Conservation (phyloP, 2,329 filamentous ascomycete species). For the Penicillium sp. region DNA sequence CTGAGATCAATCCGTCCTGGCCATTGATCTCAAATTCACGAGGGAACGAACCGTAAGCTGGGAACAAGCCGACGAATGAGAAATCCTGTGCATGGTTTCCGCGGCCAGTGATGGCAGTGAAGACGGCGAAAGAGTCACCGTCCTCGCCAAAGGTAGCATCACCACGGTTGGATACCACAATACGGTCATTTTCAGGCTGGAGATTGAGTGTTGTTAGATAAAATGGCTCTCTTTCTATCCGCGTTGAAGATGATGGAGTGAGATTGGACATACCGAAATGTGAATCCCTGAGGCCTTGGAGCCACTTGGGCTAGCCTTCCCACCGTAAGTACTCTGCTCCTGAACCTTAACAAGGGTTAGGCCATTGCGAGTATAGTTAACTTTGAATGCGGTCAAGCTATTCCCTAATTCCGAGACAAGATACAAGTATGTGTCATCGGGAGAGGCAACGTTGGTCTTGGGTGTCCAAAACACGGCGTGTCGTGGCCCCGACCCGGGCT, state of each 20-base stretch:
- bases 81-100: background rate
- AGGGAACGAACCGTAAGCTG: constrained; percentile 61
- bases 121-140: constrained; percentile 17
- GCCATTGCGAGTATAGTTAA: constrained; percentile 10
- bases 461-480: constrained; percentile 54
- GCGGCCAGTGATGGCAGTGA: constrained; percentile 4
- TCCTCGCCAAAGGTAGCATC: constrained; percentile 14
- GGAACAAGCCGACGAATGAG: constrained; percentile 53
- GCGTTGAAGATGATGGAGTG: background rate
- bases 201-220: background rate
- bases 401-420: constrained; percentile 21
- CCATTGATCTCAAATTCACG: constrained; percentile 64
- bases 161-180: constrained; percentile 16
- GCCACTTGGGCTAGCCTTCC: background rate
- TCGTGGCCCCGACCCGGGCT: constrained; percentile 52
- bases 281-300: constrained; percentile 17
- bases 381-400: constrained; percentile 17
- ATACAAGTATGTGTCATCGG: constrained; percentile 14
- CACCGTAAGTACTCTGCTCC: constrained; percentile 14
- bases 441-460: background rate
- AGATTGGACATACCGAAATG: constrained; percentile 11
- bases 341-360: constrained; percentile 13
- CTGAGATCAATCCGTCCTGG: constrained; percentile 54
- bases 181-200: constrained; percentile 15
- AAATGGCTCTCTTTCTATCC: background rate